These are phyloP conservation scores for Xerocomellus chrysenteron DNA, from an alignment of 768 basidiomycete genomes.

Conservation along the genomic window DNA sequence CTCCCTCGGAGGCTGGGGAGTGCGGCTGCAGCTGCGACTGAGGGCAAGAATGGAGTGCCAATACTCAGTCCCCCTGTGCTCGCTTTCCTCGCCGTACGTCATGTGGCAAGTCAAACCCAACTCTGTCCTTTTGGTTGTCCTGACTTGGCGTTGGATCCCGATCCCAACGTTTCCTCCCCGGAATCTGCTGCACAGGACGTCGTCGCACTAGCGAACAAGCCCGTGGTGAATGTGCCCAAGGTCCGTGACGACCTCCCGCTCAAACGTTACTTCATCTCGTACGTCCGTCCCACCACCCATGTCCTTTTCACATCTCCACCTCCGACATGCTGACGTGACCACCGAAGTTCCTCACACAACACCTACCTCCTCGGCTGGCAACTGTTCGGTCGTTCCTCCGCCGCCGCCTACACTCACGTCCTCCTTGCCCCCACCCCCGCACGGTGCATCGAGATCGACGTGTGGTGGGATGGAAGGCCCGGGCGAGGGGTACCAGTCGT, in stretches of 20 bases:
- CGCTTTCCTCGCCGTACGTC: slow-evolving; percentile 33
- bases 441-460: slow-evolving; percentile 67
- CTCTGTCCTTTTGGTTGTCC: neutral
- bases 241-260: slow-evolving; percentile 48
- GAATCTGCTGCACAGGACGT: slow-evolving; percentile 23
- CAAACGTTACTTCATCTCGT: slow-evolving; percentile 57
- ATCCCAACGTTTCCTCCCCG: neutral
- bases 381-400: slow-evolving; percentile 52
- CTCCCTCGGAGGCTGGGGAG: neutral
- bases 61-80: slow-evolving; percentile 41
- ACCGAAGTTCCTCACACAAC: slow-evolving; percentile 55
- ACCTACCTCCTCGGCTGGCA: slow-evolving; percentile 63
- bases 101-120: slow-evolving; percentile 28
- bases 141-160: neutral
- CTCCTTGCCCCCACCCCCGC: slow-evolving; percentile 41
- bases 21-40: neutral
- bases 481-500: slow-evolving; percentile 49
- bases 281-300: slow-evolving; percentile 16
- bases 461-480: slow-evolving; percentile 49
- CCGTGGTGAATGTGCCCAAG: slow-evolving; percentile 31
- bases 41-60: neutral
- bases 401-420: slow-evolving; percentile 55
- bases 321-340: neutral
- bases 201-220: slow-evolving; percentile 33
- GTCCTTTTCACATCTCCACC: neutral